Conservation (phyloP, 225 moss, liverwort and hornwort species). For the Pseudisothecium myosuroides region DNA sequence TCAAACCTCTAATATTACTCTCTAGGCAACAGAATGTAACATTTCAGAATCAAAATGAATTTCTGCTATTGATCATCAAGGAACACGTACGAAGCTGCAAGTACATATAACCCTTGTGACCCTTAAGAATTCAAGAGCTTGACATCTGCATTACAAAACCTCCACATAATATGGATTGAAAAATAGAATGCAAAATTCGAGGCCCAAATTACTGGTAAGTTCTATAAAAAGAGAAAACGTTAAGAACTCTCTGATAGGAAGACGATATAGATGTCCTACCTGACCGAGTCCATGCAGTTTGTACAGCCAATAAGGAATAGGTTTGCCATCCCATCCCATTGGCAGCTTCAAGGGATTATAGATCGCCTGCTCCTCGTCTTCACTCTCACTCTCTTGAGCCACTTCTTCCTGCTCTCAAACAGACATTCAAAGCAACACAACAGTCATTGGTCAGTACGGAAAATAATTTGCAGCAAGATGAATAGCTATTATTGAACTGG, state of each 20-base stretch:
- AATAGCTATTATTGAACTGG: neutral
- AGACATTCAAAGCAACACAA: neutral
- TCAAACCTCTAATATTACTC: neutral
- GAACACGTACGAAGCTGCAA: neutral
- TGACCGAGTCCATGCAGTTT: slow-evolving; percentile 96
- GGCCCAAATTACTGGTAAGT: neutral
- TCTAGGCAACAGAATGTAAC: neutral
- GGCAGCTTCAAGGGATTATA: slow-evolving; percentile 90
- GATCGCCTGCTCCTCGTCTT: slow-evolving; percentile 91
- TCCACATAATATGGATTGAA: neutral
- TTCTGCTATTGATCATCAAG: neutral
- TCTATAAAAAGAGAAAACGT: neutral
- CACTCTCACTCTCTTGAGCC: slow-evolving; percentile 92
- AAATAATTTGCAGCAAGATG: neutral
- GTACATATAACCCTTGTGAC: neutral
- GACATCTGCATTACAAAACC: neutral
- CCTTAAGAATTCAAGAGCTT: neutral
- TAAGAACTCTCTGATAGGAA: neutral
- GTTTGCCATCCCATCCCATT: slow-evolving; percentile 98
- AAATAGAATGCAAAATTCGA: neutral
- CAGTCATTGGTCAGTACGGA: neutral
- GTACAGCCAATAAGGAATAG: slow-evolving; percentile 91
- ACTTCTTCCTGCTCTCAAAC: slow-evolving; percentile 65
- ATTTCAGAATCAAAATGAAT: neutral
- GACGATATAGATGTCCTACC: slow-evolving; percentile 13